phyloP scores from a whole-genome alignment of 805 yeast species.

The Saturnispora serradocipensis region DNA sequence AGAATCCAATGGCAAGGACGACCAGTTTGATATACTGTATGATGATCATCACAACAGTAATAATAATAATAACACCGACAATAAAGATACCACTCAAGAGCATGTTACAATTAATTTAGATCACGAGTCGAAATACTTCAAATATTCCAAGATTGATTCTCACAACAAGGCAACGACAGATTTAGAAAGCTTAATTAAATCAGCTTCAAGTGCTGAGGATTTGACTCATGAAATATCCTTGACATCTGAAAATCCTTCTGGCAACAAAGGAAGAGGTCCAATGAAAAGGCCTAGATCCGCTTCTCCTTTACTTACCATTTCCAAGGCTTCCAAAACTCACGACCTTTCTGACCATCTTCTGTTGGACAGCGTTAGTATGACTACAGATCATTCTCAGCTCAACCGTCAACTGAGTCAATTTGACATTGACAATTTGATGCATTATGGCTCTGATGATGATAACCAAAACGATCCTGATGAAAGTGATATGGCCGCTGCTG shows the following conservation, averaged over 20 bases:
- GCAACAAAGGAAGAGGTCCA: not conserved
- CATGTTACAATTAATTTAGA: not conserved
- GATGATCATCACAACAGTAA: not conserved
- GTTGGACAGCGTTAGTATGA: slow-evolving; percentile 10
- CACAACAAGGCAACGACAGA: not conserved
- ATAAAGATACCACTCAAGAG: not conserved
- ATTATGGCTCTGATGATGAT: slow-evolving; percentile 8
- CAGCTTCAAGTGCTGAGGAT: not conserved
- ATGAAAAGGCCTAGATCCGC: not conserved
- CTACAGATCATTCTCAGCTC: slow-evolving; percentile 23
- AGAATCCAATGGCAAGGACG: not conserved
- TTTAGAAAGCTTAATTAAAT: not conserved
- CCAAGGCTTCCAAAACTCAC: not conserved
- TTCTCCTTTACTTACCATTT: not conserved
- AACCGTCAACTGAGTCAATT: slow-evolving; percentile 26
- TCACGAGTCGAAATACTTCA: not conserved
- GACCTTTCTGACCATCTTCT: slow-evolving; percentile 4
- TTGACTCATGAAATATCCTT: slow-evolving; percentile 1
- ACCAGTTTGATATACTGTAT: not conserved
- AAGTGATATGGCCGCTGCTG: slow-evolving; percentile 12
- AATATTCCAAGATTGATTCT: not conserved
- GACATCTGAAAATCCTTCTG: not conserved
- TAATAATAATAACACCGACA: not conserved
- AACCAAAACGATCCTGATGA: slow-evolving; percentile 11
- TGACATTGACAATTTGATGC: slow-evolving; percentile 8